Evolutionary conservation across 306 rosid species (phyloP).

Genomic region (Purshia tridentata): DNA sequence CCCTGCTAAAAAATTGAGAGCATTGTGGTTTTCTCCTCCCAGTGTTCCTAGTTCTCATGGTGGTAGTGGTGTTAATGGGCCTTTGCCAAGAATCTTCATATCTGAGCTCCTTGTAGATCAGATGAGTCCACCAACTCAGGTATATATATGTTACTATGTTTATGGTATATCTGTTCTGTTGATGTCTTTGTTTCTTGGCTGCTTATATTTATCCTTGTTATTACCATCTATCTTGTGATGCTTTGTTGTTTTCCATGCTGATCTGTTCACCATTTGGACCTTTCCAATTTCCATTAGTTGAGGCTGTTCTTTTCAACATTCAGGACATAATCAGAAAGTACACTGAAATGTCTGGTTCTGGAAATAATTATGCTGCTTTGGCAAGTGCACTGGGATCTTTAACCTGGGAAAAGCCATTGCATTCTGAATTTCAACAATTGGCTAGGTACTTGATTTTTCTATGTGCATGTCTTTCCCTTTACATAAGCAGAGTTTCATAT

Average conservation of each 20-base stretch:
- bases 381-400: slow-evolving; percentile 78
- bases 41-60: slow-evolving; percentile 24
- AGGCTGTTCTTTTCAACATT: slow-evolving; percentile 16
- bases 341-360: slow-evolving; percentile 52
- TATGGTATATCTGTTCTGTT: neutral
- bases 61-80: slow-evolving; percentile 66
- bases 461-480: slow-evolving; percentile 7
- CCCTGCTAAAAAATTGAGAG: slow-evolving; percentile 82
- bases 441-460: slow-evolving; percentile 52
- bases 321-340: slow-evolving; percentile 78
- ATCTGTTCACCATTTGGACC: too few species aligned
- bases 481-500: neutral
- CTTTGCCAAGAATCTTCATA: slow-evolving; percentile 83
- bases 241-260: too few species aligned
- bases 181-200: too few species aligned
- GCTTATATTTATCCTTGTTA: too few species aligned
- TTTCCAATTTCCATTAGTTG: slow-evolving; percentile 1
- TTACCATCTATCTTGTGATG: too few species aligned
- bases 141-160: slow-evolving; percentile 21
- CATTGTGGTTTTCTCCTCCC: slow-evolving; percentile 96
- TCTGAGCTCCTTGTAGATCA: slow-evolving; percentile 94
- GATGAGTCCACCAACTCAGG: slow-evolving; percentile 81
- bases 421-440: slow-evolving; percentile 76
- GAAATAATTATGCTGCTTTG: slow-evolving; percentile 75
- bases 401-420: slow-evolving; percentile 75